These are phyloP conservation scores for Leucosporidium scottii DNA, from an alignment of 768 basidiomycete species.

Conservation along the genomic window DNA sequence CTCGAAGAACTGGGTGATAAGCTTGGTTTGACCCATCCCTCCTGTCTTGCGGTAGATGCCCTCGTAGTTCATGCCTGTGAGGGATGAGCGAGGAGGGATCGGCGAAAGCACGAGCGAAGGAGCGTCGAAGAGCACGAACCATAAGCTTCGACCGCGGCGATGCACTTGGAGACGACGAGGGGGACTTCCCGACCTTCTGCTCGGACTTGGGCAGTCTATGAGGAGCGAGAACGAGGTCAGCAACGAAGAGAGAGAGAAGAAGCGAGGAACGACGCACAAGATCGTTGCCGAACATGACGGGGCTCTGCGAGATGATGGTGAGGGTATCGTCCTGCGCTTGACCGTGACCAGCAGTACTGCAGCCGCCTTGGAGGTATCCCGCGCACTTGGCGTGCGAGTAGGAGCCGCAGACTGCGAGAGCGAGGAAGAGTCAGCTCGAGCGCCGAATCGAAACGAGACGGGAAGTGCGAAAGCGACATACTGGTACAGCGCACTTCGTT, in stretches of 20 bases:
- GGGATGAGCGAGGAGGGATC: conserved; percentile 5
- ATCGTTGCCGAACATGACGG: conserved; percentile 89
- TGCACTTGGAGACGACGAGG: conserved; percentile 89
- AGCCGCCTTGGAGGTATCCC: conserved; percentile 24
- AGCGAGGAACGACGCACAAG: conserved; percentile 42
- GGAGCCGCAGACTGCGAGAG: conserved; percentile 61
- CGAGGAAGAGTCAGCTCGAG: not conserved
- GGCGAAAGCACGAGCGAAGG: conserved; percentile 1
- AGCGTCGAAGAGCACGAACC: conserved; percentile 51
- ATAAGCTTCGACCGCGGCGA: conserved; percentile 78
- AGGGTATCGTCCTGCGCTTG: conserved; percentile 13
- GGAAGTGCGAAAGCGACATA: conserved; percentile 45
- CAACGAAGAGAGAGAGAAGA: not conserved
- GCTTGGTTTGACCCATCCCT: conserved; percentile 82
- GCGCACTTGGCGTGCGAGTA: conserved; percentile 80
- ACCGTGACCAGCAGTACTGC: conserved; percentile 16
- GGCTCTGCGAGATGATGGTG: conserved; percentile 47
- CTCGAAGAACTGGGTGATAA: conserved; percentile 90
- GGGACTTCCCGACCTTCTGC: conserved; percentile 53
- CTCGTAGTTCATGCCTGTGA: conserved; percentile 80
- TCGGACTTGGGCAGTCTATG: conserved; percentile 58
- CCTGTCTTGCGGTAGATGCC: conserved; percentile 98
- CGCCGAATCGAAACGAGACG: not conserved
- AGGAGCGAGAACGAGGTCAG: not conserved
- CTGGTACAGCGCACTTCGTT: conserved; percentile 77